Conservation (phyloP, 306 rosid genomes). For the Lithocarpus polystachyus region DNA sequence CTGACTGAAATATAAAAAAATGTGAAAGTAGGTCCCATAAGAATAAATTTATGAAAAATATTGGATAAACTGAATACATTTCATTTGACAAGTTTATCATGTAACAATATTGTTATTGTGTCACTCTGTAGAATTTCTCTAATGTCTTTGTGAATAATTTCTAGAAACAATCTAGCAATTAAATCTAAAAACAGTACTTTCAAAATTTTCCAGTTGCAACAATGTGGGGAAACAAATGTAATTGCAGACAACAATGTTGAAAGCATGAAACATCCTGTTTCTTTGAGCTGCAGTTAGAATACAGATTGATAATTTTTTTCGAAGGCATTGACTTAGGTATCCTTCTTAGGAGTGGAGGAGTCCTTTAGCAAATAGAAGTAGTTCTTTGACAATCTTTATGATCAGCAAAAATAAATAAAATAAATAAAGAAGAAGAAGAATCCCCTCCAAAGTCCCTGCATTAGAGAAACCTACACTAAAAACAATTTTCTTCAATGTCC, state of each 20-base stretch:
- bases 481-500: too few relatives aligned
- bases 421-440: too few relatives aligned
- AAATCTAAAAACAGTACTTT: not conserved
- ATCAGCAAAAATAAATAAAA: too few relatives aligned
- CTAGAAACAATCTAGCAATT: not conserved
- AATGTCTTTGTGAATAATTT: not conserved
- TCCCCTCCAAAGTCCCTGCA: too few relatives aligned
- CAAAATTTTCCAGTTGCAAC: not conserved
- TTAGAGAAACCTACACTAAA: too few relatives aligned
- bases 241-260: not conserved
- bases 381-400: too few relatives aligned
- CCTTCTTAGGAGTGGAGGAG: not conserved
- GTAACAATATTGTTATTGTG: not conserved
- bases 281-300: not conserved
- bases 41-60: not conserved
- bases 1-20: constrained; percentile 8
- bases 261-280: not conserved
- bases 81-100: not conserved
- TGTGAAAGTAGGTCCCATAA: not conserved
- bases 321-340: not conserved
- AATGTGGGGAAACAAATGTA: not conserved
- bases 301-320: not conserved
- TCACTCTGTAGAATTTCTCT: too few relatives aligned
- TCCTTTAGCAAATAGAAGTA: too few relatives aligned
- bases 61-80: not conserved